Evolutionary conservation across 2,329 filamentous ascomycete genomes (phyloP), one percentile per base, ranked within the genome.

Genomic region (Pseudocercospora eumusae): DNA sequence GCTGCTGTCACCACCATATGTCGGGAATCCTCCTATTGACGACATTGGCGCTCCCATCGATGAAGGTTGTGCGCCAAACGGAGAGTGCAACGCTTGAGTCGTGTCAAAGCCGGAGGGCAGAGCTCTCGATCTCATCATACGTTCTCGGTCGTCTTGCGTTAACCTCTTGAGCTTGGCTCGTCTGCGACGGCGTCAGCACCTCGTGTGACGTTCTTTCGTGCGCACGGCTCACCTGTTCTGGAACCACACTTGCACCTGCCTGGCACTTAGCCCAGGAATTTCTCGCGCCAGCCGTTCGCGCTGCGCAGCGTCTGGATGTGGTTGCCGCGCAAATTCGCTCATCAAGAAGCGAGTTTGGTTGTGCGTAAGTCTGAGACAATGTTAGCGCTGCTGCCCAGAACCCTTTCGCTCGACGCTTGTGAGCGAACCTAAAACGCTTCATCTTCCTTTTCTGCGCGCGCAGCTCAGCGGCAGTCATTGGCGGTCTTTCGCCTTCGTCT

Each of bases 211-310:
- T 15, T 40, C 57, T 56, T 25, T 60, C 40, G 18, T 20, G n/a
- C 44, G 47, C 25, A 53, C 49, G 7, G 49, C 56, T 55, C 84
- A 96, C 93, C 93, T 86, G 78, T 98, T 98, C 77, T 98, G 93
- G 78, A 98, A 98, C 93, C 93, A 98, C 55, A 98, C 93, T 76
- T 98, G 93, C 23, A 98, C 93, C 75, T 98, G 93, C 64, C 93
- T 86, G 40, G 93, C 91, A 71, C 91, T 96, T 54, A 98, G 79
- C 0, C 93, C 93, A 31, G 93, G 93, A 50, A 98, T 97, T 75
- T 97, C 92, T 66, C 89, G 83, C 3, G 93, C 93, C 40, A 98
- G 81, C 52, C 92, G 84, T 75, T 96, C 93, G 65, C 93, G 84
- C 75, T 96, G 92, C 52, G 91, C 90, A 44, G 93, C 93, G 78